Conservation (phyloP, 2,329 filamentous ascomycete species). For the Penicillium olsonii region DNA sequence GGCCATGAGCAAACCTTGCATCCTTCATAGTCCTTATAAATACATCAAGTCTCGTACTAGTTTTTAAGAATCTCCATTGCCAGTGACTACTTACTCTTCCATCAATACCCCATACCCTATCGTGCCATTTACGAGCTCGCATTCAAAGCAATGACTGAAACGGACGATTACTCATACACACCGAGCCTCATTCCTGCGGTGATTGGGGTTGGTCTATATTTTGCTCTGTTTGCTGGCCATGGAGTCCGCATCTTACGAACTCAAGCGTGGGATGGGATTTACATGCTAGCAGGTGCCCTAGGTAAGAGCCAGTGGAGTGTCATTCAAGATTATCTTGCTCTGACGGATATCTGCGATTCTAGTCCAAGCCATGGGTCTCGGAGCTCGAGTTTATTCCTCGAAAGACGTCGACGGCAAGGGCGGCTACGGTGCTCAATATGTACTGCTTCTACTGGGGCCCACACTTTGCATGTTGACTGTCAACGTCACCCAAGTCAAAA, state of each 20-base stretch:
- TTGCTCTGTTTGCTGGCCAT: not conserved
- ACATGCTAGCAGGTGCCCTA: constrained; percentile 4
- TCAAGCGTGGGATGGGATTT: constrained; percentile 7
- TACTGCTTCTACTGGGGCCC: constrained; percentile 11
- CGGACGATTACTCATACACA: constrained; percentile 1
- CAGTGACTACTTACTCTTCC: no score
- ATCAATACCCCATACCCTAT: not conserved
- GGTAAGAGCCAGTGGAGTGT: not conserved
- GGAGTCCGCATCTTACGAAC: constrained; percentile 3
- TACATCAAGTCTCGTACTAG: not conserved
- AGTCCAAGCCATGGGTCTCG: constrained; percentile 8
- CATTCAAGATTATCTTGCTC: not conserved
- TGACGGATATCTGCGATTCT: not conserved
- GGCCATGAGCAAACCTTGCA: not conserved
- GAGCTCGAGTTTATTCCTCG: constrained; percentile 7
- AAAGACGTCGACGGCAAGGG: constrained; percentile 1
- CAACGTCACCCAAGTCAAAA: constrained; percentile 4
- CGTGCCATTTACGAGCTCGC: not conserved
- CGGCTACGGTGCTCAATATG: constrained; percentile 9
- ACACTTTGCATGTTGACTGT: constrained; percentile 16
- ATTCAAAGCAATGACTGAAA: not conserved
- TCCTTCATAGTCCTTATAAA: no score
- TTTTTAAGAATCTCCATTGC: not conserved
- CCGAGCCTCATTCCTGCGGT: constrained; percentile 8
- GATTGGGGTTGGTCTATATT: constrained; percentile 7